phyloP scores from a whole-genome alignment of 768 basidiomycete genomes.

The Lentinula edodes region DNA sequence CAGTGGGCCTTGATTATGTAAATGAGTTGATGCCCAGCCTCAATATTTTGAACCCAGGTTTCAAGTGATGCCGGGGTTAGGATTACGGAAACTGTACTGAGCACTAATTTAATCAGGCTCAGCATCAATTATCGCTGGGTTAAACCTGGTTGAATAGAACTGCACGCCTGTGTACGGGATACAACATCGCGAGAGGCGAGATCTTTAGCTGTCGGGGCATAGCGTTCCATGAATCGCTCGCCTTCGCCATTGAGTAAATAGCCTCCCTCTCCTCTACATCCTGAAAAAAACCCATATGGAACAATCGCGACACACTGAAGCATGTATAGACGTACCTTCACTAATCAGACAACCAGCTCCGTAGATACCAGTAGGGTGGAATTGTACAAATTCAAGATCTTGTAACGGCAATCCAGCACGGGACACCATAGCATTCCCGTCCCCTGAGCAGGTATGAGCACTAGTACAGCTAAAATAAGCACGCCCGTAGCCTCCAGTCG shows the following conservation, averaged over 20 bases:
- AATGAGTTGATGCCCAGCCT: no score
- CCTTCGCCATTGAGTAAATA: conserved; percentile 98
- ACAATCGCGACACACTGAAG: not conserved
- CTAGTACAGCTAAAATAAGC: conserved; percentile 98
- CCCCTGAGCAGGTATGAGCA: conserved; percentile 98
- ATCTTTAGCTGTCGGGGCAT: conserved; percentile 98
- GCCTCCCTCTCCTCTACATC: conserved; percentile 98
- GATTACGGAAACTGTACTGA: no score
- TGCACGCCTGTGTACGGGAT: no score
- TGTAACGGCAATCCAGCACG: conserved; percentile 95
- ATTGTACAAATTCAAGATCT: conserved; percentile 97
- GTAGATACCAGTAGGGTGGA: conserved; percentile 99
- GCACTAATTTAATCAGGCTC: no score
- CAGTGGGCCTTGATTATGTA: no score
- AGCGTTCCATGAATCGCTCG: conserved; percentile 99
- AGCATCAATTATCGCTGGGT: no score
- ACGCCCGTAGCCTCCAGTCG: conserved; percentile 97
- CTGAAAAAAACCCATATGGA: conserved; percentile 30
- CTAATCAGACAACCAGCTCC: conserved; percentile 99
- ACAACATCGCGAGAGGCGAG: conserved; percentile 99
- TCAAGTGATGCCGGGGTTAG: no score
- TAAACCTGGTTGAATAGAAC: no score
- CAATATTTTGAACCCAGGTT: no score
- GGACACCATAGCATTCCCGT: conserved; percentile 97
- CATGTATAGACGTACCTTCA: conserved; percentile 56